A percentile compares a stretch with the other conserved stretches of the same genome.
phyloP scores from a whole-genome alignment of 108 stramenopile species.

The Fistulifera pelliculosa region DNA sequence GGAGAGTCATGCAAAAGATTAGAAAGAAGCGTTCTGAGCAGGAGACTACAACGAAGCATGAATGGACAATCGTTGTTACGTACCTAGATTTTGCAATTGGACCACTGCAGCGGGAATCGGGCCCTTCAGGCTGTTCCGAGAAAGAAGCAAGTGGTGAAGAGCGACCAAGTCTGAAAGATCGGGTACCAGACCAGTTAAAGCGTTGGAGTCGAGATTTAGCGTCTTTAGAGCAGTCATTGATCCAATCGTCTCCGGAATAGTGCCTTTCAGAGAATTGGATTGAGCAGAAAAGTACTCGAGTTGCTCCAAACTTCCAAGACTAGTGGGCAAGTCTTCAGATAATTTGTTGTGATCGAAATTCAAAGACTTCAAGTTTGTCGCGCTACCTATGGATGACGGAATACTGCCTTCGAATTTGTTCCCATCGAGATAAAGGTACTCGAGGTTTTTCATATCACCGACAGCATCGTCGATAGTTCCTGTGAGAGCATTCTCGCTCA shows the following conservation, averaged over 20 bases:
- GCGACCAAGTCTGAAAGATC: neutral
- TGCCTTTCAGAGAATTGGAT: conserved; percentile 37
- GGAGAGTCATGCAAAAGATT: neutral
- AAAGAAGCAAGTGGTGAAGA: conserved; percentile 22
- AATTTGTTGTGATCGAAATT: conserved; percentile 20
- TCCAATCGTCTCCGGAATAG: conserved; percentile 38
- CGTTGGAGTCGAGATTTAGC: conserved; percentile 40
- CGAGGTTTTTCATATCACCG: conserved; percentile 23
- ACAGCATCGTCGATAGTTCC: conserved; percentile 31
- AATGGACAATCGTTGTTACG: neutral
- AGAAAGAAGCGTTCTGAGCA: neutral
- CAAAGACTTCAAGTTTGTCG: conserved; percentile 23
- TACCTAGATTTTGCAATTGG: conserved; percentile 1
- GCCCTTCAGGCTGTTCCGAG: conserved; percentile 30
- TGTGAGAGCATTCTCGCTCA: conserved; percentile 53
- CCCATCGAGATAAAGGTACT: conserved; percentile 52
- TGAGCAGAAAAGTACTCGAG: conserved; percentile 25
- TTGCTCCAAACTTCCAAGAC: conserved; percentile 14
- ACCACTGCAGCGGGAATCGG: conserved; percentile 13
- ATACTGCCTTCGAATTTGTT: conserved; percentile 52
- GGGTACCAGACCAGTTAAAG: conserved; percentile 41
- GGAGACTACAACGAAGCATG: neutral
- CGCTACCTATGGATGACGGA: conserved; percentile 29
- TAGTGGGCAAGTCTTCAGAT: conserved; percentile 11
- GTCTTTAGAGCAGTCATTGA: conserved; percentile 19